Evolutionary conservation across 257 asterid species (phyloP), one percentile per base, ranked within the genome.

Genomic region (Misopates orontium): DNA sequence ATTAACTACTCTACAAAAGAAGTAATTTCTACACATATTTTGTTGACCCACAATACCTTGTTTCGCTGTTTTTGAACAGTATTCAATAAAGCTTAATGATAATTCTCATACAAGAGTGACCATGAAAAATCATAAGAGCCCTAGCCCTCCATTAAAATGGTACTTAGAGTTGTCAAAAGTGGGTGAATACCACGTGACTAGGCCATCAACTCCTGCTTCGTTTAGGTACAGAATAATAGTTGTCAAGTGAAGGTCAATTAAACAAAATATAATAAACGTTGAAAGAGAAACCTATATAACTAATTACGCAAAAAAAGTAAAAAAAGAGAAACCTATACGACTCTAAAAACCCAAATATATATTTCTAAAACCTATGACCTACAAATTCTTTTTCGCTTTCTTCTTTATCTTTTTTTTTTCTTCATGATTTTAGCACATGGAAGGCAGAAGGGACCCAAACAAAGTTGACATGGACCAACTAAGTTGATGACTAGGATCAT

Each of bases 371-470:
- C 36, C 36, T 28, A 28, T 7, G 7, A 7, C 36, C 36, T 28
- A 28, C 36, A 2, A 28, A 28, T 28, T 28, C 36, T 28, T 28
- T 28, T 28, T 28, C n/a, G 4, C 8, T 8, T 4, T 36, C 8
- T 62, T 62, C 8, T 20, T 53, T 52, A 8, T 10, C 40, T 52
- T 22, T 28, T 40, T 65, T 41, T 15, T 55, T 59, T 42, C 53
- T 67, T 67, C 16, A 41, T 70, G 68, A 66, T 73, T 60, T 66
- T 55, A 45, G 62, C 85, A 84, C 81, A 69, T 75, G 79, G 75
- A 50, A 58, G 48, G 58, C 50, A 23, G 58, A 45, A 48, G 68
- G 80, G 70, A 41, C 73, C 80, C 70, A 10, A 13, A 22, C 41
- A 39, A 41, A 63, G 48, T 53, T 70, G 70, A 59, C 56, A 1